Evolutionary conservation across 163 green algal genomes (phyloP), one percentile per base, ranked within the genome.

Genomic region (Scenedesmus sp.): DNA sequence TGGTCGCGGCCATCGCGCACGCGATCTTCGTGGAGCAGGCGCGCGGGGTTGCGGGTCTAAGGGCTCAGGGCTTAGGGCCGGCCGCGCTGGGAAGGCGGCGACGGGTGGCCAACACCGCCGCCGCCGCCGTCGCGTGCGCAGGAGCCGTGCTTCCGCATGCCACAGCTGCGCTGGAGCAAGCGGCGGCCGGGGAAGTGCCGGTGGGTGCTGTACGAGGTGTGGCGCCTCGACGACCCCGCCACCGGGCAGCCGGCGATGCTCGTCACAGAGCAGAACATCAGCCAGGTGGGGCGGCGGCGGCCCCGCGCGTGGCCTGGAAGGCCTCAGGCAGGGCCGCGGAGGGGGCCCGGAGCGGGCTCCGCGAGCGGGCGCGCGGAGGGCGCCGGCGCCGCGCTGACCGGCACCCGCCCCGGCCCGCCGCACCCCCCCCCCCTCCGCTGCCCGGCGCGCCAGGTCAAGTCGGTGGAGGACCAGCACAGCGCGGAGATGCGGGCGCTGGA

Each of bases 201-300:
- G 33, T 92, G 88, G 88, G 86, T 90, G 66, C 82, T 91, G 70
- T 87, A 88, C 58, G 88, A 93, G 76, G 90, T 93, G 85, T 93
- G 88, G 88, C 83, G 83, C 4, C 75, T 87, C 50, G 81, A 66
- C 4, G 87, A 91, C 77, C 87, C 87, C 11, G 81, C 89, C 44
- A 87, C 77, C 33, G 77, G 78, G 57, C 42, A 83, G 66, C 76
- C 76, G 17, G 85, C 84, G 3, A 73, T 89, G 50, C 83, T 91
- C 48, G 83, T 91, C 18, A 89, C 82, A 26, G 84, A 91, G 56
- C 84, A 91, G 70, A 89, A 91, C 82, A 89, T 89, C 48, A 86
- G 82, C 26, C 75, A 83, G 75, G 60, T 75, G 34, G 1, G 65
- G 18, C 60, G 29, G 57, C 28, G 29, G 28, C 20, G 53, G 4